These are phyloP conservation scores for Tolypocladium capitatum DNA, from an alignment of 2,329 filamentous ascomycete species.

Conservation along the genomic window DNA sequence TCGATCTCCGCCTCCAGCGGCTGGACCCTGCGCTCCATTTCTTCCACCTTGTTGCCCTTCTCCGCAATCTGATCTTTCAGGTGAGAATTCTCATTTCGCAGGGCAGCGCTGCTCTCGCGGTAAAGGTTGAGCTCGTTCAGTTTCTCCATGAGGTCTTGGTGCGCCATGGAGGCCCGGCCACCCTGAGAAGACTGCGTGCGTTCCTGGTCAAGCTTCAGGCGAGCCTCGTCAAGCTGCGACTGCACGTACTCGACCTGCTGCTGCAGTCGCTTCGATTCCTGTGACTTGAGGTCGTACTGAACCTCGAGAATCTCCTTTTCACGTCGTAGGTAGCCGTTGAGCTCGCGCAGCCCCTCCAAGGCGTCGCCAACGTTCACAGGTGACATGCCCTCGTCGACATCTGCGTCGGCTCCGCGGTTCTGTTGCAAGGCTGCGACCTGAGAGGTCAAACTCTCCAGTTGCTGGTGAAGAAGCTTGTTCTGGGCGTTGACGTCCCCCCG, in stretches of 20 bases:
- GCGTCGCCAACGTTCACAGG: constrained; percentile 42
- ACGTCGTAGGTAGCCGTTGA: constrained; percentile 80
- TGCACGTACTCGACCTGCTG: constrained; percentile 83
- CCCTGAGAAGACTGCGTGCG: constrained; percentile 62
- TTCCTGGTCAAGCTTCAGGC: constrained; percentile 83
- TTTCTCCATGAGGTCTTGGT: constrained; percentile 87
- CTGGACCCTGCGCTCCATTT: constrained; percentile 61
- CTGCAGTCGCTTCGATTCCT: constrained; percentile 77
- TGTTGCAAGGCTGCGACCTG: constrained; percentile 74
- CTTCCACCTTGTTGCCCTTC: constrained; percentile 61
- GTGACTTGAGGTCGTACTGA: constrained; percentile 80
- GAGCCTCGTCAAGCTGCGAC: constrained; percentile 75
- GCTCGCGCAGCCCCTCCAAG: constrained; percentile 69
- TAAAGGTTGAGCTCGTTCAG: constrained; percentile 92
- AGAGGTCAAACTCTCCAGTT: constrained; percentile 68
- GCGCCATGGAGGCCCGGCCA: constrained; percentile 59
- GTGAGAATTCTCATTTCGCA: constrained; percentile 75
- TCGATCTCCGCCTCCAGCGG: constrained; percentile 69
- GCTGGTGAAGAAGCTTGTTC: constrained; percentile 80
- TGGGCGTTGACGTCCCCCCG: constrained; percentile 78
- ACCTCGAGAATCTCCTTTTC: constrained; percentile 98
- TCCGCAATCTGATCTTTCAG: constrained; percentile 63
- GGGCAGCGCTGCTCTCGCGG: constrained; percentile 83
- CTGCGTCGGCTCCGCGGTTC: constrained; percentile 44
- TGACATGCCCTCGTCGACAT: constrained; percentile 39